These are phyloP conservation scores for Mortierella sp. DNA, from an alignment of 371 early-diverging fungal species.

Conservation along the genomic window DNA sequence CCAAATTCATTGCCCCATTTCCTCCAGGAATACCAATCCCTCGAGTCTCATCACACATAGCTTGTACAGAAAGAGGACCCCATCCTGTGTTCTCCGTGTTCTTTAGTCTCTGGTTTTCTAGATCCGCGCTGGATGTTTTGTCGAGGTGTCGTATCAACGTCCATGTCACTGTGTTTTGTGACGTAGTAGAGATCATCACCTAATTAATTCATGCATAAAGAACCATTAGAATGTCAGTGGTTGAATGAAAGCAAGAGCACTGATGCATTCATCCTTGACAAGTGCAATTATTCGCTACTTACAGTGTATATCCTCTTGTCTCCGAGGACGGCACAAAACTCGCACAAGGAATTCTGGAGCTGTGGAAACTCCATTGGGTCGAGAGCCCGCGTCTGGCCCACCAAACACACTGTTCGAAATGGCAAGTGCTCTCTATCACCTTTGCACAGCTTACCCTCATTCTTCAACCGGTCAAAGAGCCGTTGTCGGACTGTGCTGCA, in stretches of 20 bases:
- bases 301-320: neutral
- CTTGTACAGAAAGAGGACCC: neutral
- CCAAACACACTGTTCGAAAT: neutral
- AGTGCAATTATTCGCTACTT: neutral
- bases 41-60: neutral
- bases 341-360: neutral
- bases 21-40: neutral
- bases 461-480: neutral
- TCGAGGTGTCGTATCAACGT: neutral
- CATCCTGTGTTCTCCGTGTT: neutral
- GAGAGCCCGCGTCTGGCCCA: neutral
- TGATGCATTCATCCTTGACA: neutral
- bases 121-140: neutral
- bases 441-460: neutral
- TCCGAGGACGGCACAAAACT: neutral
- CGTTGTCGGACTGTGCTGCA: constrained; percentile 13
- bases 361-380: neutral
- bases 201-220: neutral
- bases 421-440: neutral
- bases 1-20: neutral
- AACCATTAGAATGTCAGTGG: neutral
- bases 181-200: neutral
- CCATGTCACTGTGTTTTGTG: neutral
- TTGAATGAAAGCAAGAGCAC: neutral
- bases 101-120: neutral